phyloP scores from a whole-genome alignment of 2,329 filamentous ascomycete genomes.

The Penicillium sp. region DNA sequence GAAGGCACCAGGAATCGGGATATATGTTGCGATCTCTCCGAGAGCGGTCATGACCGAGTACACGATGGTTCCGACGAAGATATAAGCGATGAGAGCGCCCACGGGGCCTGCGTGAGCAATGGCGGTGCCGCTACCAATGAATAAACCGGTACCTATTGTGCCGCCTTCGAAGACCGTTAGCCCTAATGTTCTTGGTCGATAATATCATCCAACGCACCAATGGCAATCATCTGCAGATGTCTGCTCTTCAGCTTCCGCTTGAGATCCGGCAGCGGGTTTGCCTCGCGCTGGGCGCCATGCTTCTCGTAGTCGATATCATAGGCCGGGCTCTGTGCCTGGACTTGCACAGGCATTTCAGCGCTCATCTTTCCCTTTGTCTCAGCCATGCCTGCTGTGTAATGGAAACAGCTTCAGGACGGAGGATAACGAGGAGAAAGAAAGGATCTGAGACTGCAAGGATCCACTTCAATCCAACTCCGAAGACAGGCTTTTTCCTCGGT shows the following conservation, averaged over 20 bases:
- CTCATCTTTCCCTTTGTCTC: constrained; percentile 26
- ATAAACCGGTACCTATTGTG: constrained; percentile 70
- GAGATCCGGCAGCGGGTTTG: constrained; percentile 63
- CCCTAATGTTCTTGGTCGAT: not conserved
- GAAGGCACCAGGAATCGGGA: constrained; percentile 73
- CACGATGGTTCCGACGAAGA: constrained; percentile 68
- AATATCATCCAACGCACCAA: constrained; percentile 62
- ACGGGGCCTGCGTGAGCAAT: constrained; percentile 63
- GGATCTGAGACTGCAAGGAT: constrained; percentile 11
- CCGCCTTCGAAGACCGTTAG: constrained; percentile 42
- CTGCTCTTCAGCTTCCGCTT: constrained; percentile 77
- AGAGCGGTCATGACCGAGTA: constrained; percentile 69
- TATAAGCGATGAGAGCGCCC: constrained; percentile 64
- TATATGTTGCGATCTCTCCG: constrained; percentile 70
- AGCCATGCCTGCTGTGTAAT: constrained; percentile 23
- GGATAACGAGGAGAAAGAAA: constrained; percentile 5
- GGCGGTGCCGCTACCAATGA: constrained; percentile 64
- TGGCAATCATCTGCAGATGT: constrained; percentile 98
- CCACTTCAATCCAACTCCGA: constrained; percentile 12
- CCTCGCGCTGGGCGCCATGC: constrained; percentile 38
- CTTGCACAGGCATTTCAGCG: constrained; percentile 22
- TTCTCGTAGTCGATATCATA: constrained; percentile 40
- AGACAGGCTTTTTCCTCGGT: constrained; percentile 7
- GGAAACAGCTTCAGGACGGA: not conserved
- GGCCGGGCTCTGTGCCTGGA: constrained; percentile 13